These are phyloP conservation scores for Firmiana major DNA, from an alignment of 345 rosid species.

Conservation along the genomic window DNA sequence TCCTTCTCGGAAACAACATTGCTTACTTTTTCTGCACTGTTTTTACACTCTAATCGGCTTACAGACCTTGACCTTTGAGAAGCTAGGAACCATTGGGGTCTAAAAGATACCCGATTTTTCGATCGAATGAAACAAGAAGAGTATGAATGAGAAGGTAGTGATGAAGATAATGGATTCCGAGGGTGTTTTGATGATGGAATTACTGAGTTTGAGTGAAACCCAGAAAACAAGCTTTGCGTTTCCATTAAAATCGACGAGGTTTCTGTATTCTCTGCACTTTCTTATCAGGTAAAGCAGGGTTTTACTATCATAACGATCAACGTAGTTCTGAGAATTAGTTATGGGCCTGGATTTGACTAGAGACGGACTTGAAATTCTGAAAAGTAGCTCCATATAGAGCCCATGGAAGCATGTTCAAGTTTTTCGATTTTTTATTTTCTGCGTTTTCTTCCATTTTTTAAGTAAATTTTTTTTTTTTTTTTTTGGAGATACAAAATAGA, in stretches of 20 bases:
- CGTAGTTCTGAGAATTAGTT: too few relatives aligned
- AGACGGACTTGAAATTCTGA: neutral
- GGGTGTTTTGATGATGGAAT: constrained; percentile 4
- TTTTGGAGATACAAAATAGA: too few relatives aligned
- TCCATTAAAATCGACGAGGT: constrained; percentile 20
- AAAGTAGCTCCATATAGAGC: neutral
- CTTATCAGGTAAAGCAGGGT: neutral
- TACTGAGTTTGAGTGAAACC: constrained; percentile 16
- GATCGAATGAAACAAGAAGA: neutral
- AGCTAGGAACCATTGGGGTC: neutral
- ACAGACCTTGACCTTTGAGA: neutral
- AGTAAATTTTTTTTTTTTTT: too few relatives aligned
- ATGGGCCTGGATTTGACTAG: neutral
- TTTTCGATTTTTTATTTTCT: too few relatives aligned
- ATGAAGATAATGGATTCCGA: neutral
- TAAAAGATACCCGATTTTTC: constrained; percentile 9
- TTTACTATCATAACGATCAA: neutral
- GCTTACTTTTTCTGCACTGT: constrained; percentile 3
- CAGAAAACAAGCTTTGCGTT: constrained; percentile 14
- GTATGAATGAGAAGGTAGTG: neutral
- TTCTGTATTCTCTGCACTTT: neutral
- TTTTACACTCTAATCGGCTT: constrained; percentile 18
- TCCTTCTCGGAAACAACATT: constrained; percentile 1
- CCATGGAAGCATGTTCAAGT: neutral
- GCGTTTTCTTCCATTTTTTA: too few relatives aligned